Base-by-base conservation (phyloP, 768 basidiomycete genomes). In the Rhizopogon vinicolor region DNA sequence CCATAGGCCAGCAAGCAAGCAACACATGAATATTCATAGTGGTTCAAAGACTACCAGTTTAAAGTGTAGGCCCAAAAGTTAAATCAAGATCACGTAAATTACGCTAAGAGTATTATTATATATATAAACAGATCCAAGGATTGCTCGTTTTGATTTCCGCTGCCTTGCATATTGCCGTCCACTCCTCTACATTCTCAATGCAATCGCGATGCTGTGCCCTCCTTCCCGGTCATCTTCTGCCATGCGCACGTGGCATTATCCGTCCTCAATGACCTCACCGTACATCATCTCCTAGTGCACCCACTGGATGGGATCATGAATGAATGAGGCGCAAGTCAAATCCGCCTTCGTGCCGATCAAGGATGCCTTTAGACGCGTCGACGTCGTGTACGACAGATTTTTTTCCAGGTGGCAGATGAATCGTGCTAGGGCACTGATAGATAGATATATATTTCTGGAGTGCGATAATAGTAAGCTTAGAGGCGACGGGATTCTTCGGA, bases 271-370 rank as follows among this genome's bases (percentile, higher is more conserved):
- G 22, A 25, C 22, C 22, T 25, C 22, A 3, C 22, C 22, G 22
- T 25, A 25, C 22, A 25, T 3, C 61, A 64, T 18, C 66, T 78
- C 2, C 63, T 73, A 50, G 60, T 74, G 44, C 50, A 74, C 54
- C 65, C 64, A 45, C 62, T 76, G 46, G 75, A 78, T 55, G 74
- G 77, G n/a, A 67, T 67, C n/a, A n/a, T n/a, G n/a, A n/a, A n/a
- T n/a, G 14, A 58, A 57, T 9, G 51, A 43, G 4, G 49, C 54
- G 5, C 65, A 74, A 1, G 67, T 76, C 45, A 50, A 35, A 7
- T 59, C 58, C 13, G 75, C 67, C 0, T 76, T 78, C 53, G 56
- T 43, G 1, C 53, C 54, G 12, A 65, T 68, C 1, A 65, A 66
- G 41, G 60, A 60, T n/a, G 55, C 58, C 3, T 76, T 75, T 61